Conservation (phyloP, 2,329 filamentous ascomycete species). For the Colletotrichum acutatum region DNA sequence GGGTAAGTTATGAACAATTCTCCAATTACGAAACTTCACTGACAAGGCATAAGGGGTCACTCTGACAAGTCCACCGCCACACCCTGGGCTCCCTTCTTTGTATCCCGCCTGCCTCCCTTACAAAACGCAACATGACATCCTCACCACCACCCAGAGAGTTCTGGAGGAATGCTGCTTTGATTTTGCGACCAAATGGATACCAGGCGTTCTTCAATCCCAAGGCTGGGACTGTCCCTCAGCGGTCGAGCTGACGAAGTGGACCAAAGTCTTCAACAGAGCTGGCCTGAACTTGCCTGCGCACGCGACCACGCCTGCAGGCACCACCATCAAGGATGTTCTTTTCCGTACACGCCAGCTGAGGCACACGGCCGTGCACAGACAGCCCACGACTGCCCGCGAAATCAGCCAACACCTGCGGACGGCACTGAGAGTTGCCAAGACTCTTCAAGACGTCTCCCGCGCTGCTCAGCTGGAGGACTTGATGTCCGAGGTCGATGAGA, state of each 20-base stretch:
- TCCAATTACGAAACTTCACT: neutral
- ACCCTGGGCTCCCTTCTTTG: constrained; percentile 38
- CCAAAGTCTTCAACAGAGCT: constrained; percentile 38
- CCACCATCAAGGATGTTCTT: neutral
- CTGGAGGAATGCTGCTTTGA: constrained; percentile 53
- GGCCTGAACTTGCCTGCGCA: constrained; percentile 38
- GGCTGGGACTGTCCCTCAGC: constrained; percentile 48
- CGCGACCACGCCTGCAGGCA: constrained; percentile 37
- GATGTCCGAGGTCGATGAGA: constrained; percentile 41
- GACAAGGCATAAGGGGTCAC: neutral
- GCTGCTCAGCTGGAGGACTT: constrained; percentile 43
- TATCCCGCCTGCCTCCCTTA: constrained; percentile 48
- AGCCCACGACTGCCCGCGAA: constrained; percentile 40
- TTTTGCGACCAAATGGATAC: constrained; percentile 47
- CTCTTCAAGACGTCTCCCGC: constrained; percentile 43
- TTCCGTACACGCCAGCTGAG: constrained; percentile 35
- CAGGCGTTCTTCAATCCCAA: constrained; percentile 41
- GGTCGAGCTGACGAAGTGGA: constrained; percentile 50
- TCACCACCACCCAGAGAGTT: constrained; percentile 47
- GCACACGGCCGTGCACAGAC: constrained; percentile 47
- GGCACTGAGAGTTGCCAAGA: constrained; percentile 41
- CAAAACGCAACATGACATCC: constrained; percentile 47
- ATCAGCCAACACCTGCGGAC: constrained; percentile 42
- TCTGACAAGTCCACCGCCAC: neutral
- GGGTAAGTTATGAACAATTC: neutral